Evolutionary conservation across 2,329 filamentous ascomycete species (phyloP).

Genomic region (Alternaria infectoria): DNA sequence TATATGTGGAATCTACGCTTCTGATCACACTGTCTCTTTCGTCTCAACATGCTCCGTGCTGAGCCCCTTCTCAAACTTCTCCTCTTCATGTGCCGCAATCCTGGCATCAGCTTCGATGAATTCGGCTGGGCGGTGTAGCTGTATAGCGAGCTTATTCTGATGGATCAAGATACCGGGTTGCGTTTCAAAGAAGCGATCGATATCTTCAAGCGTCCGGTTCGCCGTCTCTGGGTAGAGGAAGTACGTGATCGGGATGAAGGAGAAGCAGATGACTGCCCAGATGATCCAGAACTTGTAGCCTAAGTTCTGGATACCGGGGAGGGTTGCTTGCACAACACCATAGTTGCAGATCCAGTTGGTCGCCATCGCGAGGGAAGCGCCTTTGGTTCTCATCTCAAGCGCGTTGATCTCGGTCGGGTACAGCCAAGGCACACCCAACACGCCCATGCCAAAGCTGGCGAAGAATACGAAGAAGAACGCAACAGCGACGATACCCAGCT

Average conservation of each 20-base stretch:
- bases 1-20: rapidly evolving
- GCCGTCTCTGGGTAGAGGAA: constrained; percentile 62
- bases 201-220: constrained; percentile 55
- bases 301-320: constrained; percentile 50
- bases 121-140: constrained; percentile 54
- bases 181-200: constrained; percentile 52
- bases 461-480: constrained; percentile 52
- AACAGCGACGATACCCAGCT: constrained; percentile 56
- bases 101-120: constrained; percentile 57
- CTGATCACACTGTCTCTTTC: constrained; percentile 30
- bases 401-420: constrained; percentile 46
- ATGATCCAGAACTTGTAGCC: constrained; percentile 62
- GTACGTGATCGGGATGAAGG: constrained; percentile 60
- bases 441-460: constrained; percentile 45
- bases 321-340: constrained; percentile 41
- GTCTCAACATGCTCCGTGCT: constrained; percentile 31
- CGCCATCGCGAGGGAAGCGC: constrained; percentile 41
- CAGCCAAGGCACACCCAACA: constrained; percentile 44
- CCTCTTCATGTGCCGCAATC: constrained; percentile 29
- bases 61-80: constrained; percentile 10
- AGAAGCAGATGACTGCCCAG: constrained; percentile 61
- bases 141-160: constrained; percentile 56
- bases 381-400: constrained; percentile 45
- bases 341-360: constrained; percentile 46
- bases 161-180: constrained; percentile 53